Base-by-base conservation (phyloP, 768 basidiomycete species). In the Nidularia sp. region DNA sequence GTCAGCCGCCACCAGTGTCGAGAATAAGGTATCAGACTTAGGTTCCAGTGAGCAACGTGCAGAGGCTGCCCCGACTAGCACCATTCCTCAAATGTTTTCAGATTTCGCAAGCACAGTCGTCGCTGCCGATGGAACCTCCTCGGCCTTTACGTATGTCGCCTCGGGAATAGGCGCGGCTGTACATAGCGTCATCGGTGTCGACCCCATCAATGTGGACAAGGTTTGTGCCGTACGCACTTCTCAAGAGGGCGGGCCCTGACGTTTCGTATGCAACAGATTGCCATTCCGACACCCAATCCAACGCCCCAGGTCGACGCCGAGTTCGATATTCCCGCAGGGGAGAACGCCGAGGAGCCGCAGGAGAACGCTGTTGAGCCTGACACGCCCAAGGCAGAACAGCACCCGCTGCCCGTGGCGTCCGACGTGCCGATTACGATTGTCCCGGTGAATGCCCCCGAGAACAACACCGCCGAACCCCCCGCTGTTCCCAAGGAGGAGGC, bases 391-490 rank as follows among this genome's bases (percentile, higher is more conserved):
- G 44, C 25, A 9, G 44, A 45, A 6, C 47, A 55, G 15, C 43
- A 35, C 32, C 46, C 60, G 31, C 50, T 57, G 15, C 54, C 57
- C 5, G 55, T 67, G 8, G 66, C 70, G 2, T 66, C 73, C 44
- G 56, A 60, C 6, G 61, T 74, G 2, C 70, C 71, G 39, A 69
- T 76, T 10, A 34, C 66, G 53, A 69, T 73, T 43, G 62, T 74
- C 3, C 73, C 75, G 10, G 72, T 76, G 45, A 74, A 72, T 51
- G 71, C 67, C 4, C 57, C 64, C 25, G 72, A 78, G 60, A 65
- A 70, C 56, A 70, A 66, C 56, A 67, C 67, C 2, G 50, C 57
- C 34, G 55, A 18, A 4, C 15, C 29, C n/a, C 34, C 34, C 13
- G n/a, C 41, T 34, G 25, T 48, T 8, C 47, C 25, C 12, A 29